Evolutionary conservation across 2,329 filamentous ascomycete species (phyloP).

Genomic region (Penicillium sclerotiorum): DNA sequence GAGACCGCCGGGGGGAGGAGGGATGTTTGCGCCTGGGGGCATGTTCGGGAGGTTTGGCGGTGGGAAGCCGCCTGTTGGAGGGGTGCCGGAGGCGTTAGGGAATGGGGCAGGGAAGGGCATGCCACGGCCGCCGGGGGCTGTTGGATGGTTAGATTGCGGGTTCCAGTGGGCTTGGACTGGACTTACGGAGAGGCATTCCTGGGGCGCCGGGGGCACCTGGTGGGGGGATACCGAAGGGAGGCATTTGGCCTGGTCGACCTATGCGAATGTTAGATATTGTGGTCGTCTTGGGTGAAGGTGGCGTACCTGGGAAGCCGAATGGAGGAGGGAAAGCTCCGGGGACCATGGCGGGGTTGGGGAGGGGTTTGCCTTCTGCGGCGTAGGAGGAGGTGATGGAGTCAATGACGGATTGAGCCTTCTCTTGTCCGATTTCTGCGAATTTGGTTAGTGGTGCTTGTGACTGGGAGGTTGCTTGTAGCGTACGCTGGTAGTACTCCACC

Average conservation of each 20-base stretch:
- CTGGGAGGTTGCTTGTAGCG: background rate
- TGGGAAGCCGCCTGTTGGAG: conserved; percentile 41
- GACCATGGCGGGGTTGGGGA: conserved; percentile 82
- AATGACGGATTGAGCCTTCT: conserved; percentile 97
- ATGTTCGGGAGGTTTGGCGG: conserved; percentile 39
- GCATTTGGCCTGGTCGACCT: conserved; percentile 49
- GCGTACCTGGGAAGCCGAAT: conserved; percentile 65
- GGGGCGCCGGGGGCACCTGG: conserved; percentile 44
- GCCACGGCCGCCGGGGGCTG: conserved; percentile 59
- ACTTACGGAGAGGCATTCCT: conserved; percentile 59
- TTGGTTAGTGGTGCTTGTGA: background rate
- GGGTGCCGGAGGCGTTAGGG: conserved; percentile 35
- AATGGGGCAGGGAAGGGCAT: conserved; percentile 56
- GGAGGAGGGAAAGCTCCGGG: conserved; percentile 56
- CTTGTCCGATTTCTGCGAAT: conserved; percentile 88
- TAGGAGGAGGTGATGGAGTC: conserved; percentile 97
- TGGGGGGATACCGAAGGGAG: conserved; percentile 60
- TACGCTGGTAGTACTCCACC: conserved; percentile 96
- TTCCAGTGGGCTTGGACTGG: background rate
- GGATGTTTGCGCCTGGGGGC: conserved; percentile 46
- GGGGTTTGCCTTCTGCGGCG: conserved; percentile 86
- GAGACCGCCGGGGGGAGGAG: conserved; percentile 48
- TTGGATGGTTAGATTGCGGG: conserved; percentile 21
- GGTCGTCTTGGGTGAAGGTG: background rate
- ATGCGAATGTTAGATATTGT: background rate